Evolutionary conservation across 805 yeast species (phyloP).

Genomic region (Candida morakotiae): DNA sequence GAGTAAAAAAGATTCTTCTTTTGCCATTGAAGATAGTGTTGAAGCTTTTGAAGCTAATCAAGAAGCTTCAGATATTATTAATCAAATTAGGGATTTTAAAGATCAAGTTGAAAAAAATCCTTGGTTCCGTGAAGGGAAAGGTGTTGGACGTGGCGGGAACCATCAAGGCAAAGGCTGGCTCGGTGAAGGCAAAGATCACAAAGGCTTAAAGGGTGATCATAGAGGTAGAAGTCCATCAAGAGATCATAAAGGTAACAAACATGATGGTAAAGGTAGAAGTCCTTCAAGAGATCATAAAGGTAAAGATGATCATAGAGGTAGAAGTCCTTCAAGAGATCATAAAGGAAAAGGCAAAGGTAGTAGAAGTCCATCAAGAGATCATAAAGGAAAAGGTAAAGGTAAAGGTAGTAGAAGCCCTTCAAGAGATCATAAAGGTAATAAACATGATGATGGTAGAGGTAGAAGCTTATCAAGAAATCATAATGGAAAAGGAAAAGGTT

Average conservation of each 20-base stretch:
- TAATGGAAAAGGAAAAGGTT: no score
- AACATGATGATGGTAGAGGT: not conserved
- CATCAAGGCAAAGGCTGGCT: not conserved
- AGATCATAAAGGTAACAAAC: not conserved
- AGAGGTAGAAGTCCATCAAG: not conserved
- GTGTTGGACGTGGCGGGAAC: not conserved
- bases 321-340: not conserved
- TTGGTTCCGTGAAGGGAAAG: not conserved
- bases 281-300: not conserved
- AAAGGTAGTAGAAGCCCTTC: not conserved
- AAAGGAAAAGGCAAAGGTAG: no score
- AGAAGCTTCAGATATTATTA: slow-evolving; percentile 1
- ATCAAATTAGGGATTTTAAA: slow-evolving; percentile 2
- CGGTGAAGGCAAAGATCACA: not conserved
- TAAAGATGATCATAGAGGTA: not conserved
- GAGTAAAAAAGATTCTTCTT: not conserved
- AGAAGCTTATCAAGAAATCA: not conserved
- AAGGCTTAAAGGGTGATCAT: not conserved
- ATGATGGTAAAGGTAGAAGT: not conserved
- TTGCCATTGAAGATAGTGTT: not conserved
- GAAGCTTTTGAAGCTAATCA: slow-evolving; percentile 1
- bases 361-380: not conserved
- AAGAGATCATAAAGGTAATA: not conserved
- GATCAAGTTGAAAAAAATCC: not conserved
- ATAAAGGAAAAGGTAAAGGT: not conserved